Base-by-base conservation (phyloP, 768 basidiomycete genomes). In the Phylloporus scabripes region DNA sequence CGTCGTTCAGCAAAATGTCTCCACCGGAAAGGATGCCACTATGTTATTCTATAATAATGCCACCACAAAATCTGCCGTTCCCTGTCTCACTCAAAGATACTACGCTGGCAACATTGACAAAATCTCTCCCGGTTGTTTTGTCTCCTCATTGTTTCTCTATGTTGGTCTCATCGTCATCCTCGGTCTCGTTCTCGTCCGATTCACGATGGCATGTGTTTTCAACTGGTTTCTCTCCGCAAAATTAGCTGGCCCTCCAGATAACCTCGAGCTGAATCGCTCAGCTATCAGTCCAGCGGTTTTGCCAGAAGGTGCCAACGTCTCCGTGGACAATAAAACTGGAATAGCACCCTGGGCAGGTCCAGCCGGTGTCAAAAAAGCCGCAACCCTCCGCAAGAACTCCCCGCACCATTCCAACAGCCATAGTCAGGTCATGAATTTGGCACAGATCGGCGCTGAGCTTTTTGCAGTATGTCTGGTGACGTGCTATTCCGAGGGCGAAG, bases 401-500 rank as follows among this genome's bases (percentile, higher is more conserved):
- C 80, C 77, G 57, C 67, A 70, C n/a, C 77, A 72, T 26, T 75
- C 62, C 49, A 76, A 72, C 41, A 59, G 74, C 11, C 75, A 77
- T 3, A 57, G 66, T 34, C 70, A 79, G 6, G 61, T 66, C 41
- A 85, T 98, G 78, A 86, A 82, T 50, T 74, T 95, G 51, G 78
- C 91, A 0, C 85, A 92, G 58, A 98, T 98, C 55, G 96, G 96
- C 11, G 80, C 91, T 1, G 96, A 99, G 63, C 77, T 98, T 28
- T 99, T 97, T 65, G 85, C 91, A 2, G 84, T 98, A 33, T 96
- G 93, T 66, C 75, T 99, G 50, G 91, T 99, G 5, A 98, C 96
- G 1, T 98, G 96, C 63, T 99, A 99, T 65, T 95, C 92, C 1
- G 96, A 99, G 70, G 94, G 93, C 42, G 89, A 92, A 68, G 92